Percentiles rank a stretch among this genome's conserved stretches.
These are phyloP conservation scores for Artemisia argyi DNA, from an alignment of 129 eudicot genomes.

Conservation along the genomic window DNA sequence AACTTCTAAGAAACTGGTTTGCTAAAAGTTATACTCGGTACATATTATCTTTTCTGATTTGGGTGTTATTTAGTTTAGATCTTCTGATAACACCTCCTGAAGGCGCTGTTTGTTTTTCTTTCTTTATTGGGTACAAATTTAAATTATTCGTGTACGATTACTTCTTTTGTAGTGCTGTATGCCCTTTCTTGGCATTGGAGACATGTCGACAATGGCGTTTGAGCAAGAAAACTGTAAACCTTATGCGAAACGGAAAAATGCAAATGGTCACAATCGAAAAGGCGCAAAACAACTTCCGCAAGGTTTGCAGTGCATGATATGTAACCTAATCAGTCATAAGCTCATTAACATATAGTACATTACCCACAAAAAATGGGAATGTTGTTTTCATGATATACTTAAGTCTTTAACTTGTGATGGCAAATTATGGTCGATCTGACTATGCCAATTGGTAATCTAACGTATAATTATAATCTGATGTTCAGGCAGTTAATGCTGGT, in stretches of 20 bases:
- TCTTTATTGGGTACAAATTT: too few species aligned
- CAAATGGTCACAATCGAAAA: conserved; percentile 97
- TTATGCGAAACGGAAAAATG: conserved; percentile 98
- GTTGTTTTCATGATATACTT: neutral
- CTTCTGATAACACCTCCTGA: too few species aligned
- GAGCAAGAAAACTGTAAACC: conserved; percentile 87
- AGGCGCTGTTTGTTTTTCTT: too few species aligned
- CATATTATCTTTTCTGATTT: too few species aligned
- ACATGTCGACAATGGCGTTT: conserved; percentile 99
- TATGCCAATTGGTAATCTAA: conserved; percentile 5
- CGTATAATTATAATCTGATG: conserved; percentile 13
- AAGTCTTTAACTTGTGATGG: neutral
- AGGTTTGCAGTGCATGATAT: conserved; percentile 45
- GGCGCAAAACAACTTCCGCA: conserved; percentile 96
- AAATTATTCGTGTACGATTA: too few species aligned
- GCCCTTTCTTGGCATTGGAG: conserved; percentile 98
- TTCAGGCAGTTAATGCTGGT: conserved; percentile 90
- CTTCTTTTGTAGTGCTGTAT: conserved; percentile 67
- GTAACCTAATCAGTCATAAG: neutral
- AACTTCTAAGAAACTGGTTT: too few species aligned
- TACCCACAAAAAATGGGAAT: neutral
- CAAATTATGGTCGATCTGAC: neutral
- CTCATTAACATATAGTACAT: neutral
- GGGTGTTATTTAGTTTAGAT: too few species aligned
- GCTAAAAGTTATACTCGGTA: too few species aligned